Evolutionary conservation across 2,329 filamentous ascomycete genomes (phyloP).

Genomic region (Trichoderma lentiforme): DNA sequence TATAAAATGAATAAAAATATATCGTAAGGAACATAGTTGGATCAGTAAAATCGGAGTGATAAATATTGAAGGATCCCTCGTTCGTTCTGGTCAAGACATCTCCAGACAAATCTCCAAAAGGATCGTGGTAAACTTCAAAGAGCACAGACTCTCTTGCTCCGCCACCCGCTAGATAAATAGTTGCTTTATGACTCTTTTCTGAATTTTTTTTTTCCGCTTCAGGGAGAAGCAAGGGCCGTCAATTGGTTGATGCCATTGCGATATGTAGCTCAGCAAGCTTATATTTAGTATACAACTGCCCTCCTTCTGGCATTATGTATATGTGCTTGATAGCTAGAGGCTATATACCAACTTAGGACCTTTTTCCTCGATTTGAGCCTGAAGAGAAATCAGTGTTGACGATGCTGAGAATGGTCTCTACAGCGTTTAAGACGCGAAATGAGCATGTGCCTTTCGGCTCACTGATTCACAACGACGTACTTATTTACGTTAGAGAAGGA

Average conservation of each 20-base stretch:
- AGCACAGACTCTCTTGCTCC: not conserved
- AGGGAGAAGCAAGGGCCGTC: not conserved
- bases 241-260: not conserved
- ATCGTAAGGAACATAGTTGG: not conserved
- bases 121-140: not conserved
- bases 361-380: not conserved
- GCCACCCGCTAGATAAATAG: not conserved
- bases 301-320: not conserved
- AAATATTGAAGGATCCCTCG: not conserved
- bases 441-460: slow-evolving; percentile 5
- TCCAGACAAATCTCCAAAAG: not conserved
- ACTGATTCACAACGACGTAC: slow-evolving; percentile 1
- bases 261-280: not conserved
- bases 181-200: not conserved
- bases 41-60: not conserved
- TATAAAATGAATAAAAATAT: not conserved
- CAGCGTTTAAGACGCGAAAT: not conserved
- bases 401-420: not conserved
- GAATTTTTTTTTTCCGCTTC: not conserved
- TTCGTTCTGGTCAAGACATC: not conserved
- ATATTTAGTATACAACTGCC: not conserved
- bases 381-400: not conserved
- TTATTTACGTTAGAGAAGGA: slow-evolving; percentile 30
- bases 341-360: not conserved
- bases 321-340: not conserved